Base-by-base conservation (phyloP, 139 green algal species). In the Auxenochlorella pyrenoidosa region DNA sequence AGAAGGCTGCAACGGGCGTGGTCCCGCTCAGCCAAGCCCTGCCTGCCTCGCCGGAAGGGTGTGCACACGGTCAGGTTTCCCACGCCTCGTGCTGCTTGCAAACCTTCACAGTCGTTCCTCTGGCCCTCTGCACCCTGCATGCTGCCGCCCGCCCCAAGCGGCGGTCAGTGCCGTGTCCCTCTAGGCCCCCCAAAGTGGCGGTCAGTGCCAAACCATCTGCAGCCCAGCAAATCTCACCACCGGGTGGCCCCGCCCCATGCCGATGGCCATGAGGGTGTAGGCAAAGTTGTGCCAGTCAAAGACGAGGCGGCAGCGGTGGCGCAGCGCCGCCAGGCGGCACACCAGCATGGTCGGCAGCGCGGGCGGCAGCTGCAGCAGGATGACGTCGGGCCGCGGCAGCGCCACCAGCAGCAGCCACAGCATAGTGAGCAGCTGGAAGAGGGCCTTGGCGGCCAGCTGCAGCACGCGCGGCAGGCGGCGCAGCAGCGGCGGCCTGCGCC, bases 261-360 rank as follows among this genome's bases (percentile, higher is more conserved):
- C 91, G 24, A 98, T 84, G 19, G 85, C 94, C 87, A 99, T 95
- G 28, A 99, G 94, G 19, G 96, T 97, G 92, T 97, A 97, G 0
- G 92, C 97, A 78, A 97, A 96, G 88, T 99, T 99, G 92, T 99
- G 97, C 97, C 97, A 99, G 93, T 99, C 97, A 41, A 98, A 93
- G 8, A 98, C 89, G 34, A 98, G 91, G 59, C 83, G 36, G 0
- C 94, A 93, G 3, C 90, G 24, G 75, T 96, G 94, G 54, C 95
- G 88, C 24, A 40, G 34, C 21, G 92, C 92, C 0, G 93, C 94
- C 32, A 98, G 77, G 88, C 86, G 92, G 89, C 94, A 97, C 1
- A 97, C 82, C 16, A 84, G 41, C 85, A 99, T 93, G 8, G 94
- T 96, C 15, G 97, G 97, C 34, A 99, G 94, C 0, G 96, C 95